These are phyloP conservation scores for Trichoderma simmonsii DNA, from an alignment of 2,329 filamentous ascomycete species.

Conservation along the genomic window DNA sequence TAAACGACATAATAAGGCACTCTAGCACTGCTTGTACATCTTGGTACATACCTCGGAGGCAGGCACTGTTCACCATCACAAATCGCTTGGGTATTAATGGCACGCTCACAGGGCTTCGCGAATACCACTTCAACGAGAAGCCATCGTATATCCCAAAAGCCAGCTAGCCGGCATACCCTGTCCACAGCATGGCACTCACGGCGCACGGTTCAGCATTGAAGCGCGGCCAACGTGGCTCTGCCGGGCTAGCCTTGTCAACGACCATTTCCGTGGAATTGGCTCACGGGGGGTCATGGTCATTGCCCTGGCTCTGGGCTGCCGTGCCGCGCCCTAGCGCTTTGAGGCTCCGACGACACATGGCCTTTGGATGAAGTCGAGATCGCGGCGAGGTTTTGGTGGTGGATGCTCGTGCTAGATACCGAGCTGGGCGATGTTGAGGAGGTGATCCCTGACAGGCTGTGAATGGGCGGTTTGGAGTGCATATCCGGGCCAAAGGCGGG, in stretches of 20 bases:
- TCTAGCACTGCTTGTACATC: background rate
- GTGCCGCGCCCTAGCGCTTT: conserved; percentile 3
- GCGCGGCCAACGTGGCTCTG: conserved; percentile 13
- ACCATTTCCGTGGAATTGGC: conserved; percentile 16
- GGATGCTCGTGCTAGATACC: background rate
- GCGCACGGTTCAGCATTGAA: conserved; percentile 9
- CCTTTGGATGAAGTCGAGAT: background rate
- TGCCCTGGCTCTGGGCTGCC: conserved; percentile 15
- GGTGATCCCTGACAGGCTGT: background rate
- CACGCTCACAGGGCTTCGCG: background rate
- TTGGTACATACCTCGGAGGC: background rate
- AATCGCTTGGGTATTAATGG: background rate
- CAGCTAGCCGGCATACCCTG: background rate
- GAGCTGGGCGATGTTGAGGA: background rate
- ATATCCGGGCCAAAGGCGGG: background rate
- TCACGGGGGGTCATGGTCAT: background rate
- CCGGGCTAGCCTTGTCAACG: conserved; percentile 7
- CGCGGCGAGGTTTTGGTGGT: background rate
- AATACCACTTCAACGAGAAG: background rate
- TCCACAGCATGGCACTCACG: background rate
- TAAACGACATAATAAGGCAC: background rate
- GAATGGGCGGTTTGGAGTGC: background rate
- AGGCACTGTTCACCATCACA: background rate
- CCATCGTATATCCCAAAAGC: background rate
- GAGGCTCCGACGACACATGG: conserved; percentile 6